Base-by-base conservation (phyloP, 140 eudicot genomes). In the Erigeron philadelphicus region DNA sequence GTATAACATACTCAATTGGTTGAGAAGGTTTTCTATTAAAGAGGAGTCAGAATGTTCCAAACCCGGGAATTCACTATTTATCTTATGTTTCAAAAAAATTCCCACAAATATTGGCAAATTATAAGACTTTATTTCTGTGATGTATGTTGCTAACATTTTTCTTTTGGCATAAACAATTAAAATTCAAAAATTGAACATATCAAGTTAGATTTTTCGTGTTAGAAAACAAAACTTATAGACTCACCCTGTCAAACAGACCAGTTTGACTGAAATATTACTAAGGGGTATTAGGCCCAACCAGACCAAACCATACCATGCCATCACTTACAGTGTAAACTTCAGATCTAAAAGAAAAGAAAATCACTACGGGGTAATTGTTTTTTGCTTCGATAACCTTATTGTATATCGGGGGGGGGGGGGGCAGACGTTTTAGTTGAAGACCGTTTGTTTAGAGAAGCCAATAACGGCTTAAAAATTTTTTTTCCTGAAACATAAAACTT, bases 331-430 rank as follows among this genome's bases (percentile, higher is more conserved):
- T 16, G 50, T 67, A 16, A 50, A 42, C 60, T 76, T 42, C 49
- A 76, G 46, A 74, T 43, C 47, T 40, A 13, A 74, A 64, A 74
- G 79, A 2, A 4, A 45, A 71, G 40, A 71, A 9, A 60, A 25
- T 64, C 11, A 10, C 16, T 15, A 74, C 55, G 38, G 38, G 5
- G 38, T 31, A 4, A 31, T 31, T 31, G 38, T 31, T 31, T 25
- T 31, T 31, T 31, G 38, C 38, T 31, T 31, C 3, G 38, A 31
- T 2, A 4, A 31, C 38, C 38, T 31, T 31, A 31, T 31, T 31
- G 4, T 31, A 31, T 31, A 4, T 31, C 38, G 0, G 38, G 5
- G 25, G 25, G n/a, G n/a, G 3, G 38, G 38, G 5, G 3, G 4
- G 4, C 38, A 31, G 38, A 31, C 38, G 38, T 31, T 31, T 31